Percentiles rank a stretch among this genome's conserved stretches.
Evolutionary conservation across 2,329 filamentous ascomycete species (phyloP).

Genomic region (Decorospora gaudefroyi): DNA sequence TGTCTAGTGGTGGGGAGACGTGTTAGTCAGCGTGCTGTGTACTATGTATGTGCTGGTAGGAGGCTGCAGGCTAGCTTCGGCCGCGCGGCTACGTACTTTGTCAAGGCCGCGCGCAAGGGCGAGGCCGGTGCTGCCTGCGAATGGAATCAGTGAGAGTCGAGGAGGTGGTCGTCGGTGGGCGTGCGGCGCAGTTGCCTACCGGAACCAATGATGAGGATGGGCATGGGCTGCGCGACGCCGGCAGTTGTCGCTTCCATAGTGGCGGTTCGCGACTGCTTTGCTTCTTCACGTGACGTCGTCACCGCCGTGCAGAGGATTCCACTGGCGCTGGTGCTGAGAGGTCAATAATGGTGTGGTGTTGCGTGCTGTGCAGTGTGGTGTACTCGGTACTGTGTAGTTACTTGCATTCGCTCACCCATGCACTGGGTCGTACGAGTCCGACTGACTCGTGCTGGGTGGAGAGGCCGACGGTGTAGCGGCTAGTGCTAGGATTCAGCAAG

Average conservation of each 20-base stretch:
- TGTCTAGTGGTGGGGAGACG: constrained; percentile 29
- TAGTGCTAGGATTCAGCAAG: too few species aligned
- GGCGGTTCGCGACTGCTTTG: neutral
- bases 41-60: too few species aligned
- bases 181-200: constrained; percentile 25
- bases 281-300: neutral
- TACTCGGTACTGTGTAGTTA: too few species aligned
- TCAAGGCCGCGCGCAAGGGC: constrained; percentile 45
- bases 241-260: constrained; percentile 5
- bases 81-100: constrained; percentile 31
- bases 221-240: constrained; percentile 5
- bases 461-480: too few species aligned
- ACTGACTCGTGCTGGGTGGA: too few species aligned
- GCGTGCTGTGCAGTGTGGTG: too few species aligned
- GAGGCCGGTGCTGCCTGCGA: constrained; percentile 43
- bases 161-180: neutral
- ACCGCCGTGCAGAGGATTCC: neutral
- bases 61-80: neutral
- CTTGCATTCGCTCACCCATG: too few species aligned
- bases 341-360: neutral
- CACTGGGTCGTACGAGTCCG: too few species aligned
- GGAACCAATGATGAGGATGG: constrained; percentile 42
- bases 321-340: too few species aligned
- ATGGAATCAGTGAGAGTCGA: constrained; percentile 18
- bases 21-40: neutral